Evolutionary conservation across 163 green algal species (phyloP), one percentile per base, ranked within the genome.

Genomic region (Chlorella variabilis): DNA sequence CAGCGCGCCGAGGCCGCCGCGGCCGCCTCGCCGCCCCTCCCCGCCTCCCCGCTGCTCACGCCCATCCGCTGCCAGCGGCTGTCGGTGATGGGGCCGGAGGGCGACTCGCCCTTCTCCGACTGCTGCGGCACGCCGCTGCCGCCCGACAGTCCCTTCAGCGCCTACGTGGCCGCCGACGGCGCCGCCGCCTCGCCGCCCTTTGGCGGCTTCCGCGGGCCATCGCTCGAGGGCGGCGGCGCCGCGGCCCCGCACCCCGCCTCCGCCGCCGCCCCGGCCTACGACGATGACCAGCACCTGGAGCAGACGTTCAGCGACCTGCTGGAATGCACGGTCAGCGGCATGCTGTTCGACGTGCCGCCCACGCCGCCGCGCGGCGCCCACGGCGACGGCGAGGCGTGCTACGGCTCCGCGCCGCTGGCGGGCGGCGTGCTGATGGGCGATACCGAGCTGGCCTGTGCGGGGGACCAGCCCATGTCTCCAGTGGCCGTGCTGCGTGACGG

Each of bases 71-170:
- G 54, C 39, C 34, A 51, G 45, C 51, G 38, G 51, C 68, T 80
- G 71, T 65, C 36, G 15, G 79, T 84, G 34, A 74, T 80, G 79
- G 48, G 3, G 7, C 68, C 68, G 0, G 49, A 74, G 62, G 75
- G 75, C 20, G 23, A 27, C 33, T 39, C 4, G 0, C 42, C 75
- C 42, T 75, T 74, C 38, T 49, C 31, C 51, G 71, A 79, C 71
- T 79, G 71, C 71, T 79, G 71, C 71, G 71, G 13, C 51, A 79
- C 71, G 20, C 71, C 71, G 11, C 71, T 79, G 54, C 51, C 71
- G 21, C n/a, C n/a, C n/a, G 34, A 62, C n/a, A 69, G 54, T 39
- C 54, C 71, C 0, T 45, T 69, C 2, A 36, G 34, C 2, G 18
- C 61, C 54, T 69, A 51, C 34, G 20, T 77, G 45, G 69, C 48